Evolutionary conservation across 495 filamentous ascomycete species (phyloP), one percentile per base, ranked within the genome.

Genomic region (Cercophora sp.): DNA sequence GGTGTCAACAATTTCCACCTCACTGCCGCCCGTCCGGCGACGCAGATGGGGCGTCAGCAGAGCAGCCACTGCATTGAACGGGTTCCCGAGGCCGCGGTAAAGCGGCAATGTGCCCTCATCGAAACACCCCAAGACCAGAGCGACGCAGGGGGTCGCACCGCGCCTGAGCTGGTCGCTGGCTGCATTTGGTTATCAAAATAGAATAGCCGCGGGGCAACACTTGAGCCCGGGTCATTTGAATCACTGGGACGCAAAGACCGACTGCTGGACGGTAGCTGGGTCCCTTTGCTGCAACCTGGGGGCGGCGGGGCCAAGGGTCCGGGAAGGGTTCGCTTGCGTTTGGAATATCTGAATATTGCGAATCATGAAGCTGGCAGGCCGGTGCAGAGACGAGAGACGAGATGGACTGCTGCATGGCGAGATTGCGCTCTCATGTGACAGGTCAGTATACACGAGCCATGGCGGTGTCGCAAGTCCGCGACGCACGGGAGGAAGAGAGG

Each of bases 241-340:
- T 15, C 36, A 19, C 36, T 39, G 16, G 36, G 36, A n/a, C 22
- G 36, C 22, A 39, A 19, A 19, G 36, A 19, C 15, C 8, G 36
- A 15, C n/a, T n/a, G n/a, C n/a, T n/a, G n/a, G 15, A 42, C 26
- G 13, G 18, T 23, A 18, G 22, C 18, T 24, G 22, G 5, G n/a
- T n/a, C 20, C 40, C n/a, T 22, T 24, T 22, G 20, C 18, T 43
- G 40, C 18, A 43, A 43, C 40, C 40, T 43, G 40, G 40, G 40
- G 40, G 40, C 40, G 40, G 40, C 23, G 8, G 8, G 5, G 18
- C 19, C 6, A 23, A 25, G 18, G 18, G 22, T 25, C 23, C 11
- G 4, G 8, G 4, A 22, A 15, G 40, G n/a, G 40, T 25, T 3
- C n/a, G n/a, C n/a, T n/a, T n/a, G n/a, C n/a, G n/a, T n/a, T n/a